These are phyloP conservation scores for Mucor piriformis DNA, from an alignment of 371 early-diverging fungal genomes.

Conservation along the genomic window DNA sequence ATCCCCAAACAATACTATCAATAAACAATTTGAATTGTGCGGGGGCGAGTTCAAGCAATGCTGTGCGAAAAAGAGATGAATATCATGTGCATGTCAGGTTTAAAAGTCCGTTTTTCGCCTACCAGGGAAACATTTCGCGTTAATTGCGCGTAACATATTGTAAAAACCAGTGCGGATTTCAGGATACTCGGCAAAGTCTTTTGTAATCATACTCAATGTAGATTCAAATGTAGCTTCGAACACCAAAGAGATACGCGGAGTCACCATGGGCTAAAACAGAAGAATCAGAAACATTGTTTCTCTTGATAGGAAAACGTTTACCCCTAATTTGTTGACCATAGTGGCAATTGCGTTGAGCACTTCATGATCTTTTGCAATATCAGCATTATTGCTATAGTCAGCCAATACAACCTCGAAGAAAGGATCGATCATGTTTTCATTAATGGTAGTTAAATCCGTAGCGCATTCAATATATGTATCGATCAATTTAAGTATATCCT, in stretches of 20 bases:
- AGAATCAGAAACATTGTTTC: neutral
- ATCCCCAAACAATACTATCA: constrained; percentile 96
- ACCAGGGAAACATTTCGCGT: constrained; percentile 84
- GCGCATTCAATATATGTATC: constrained; percentile 86
- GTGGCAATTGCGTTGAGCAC: constrained; percentile 89
- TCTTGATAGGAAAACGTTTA: constrained; percentile 38
- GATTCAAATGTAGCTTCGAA: constrained; percentile 94
- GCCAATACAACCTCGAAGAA: constrained; percentile 89
- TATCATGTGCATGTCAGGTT: neutral
- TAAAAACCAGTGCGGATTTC: constrained; percentile 96
- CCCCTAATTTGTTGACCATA: constrained; percentile 77
- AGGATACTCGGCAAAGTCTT: constrained; percentile 95
- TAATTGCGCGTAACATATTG: constrained; percentile 86
- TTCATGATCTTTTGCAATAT: constrained; percentile 91
- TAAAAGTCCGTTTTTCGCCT: neutral
- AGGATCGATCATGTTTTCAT: constrained; percentile 83
- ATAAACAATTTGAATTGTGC: constrained; percentile 87
- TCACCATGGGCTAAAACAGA: constrained; percentile 63
- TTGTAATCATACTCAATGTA: constrained; percentile 97
- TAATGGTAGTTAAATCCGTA: constrained; percentile 76
- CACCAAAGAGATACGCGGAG: constrained; percentile 79
- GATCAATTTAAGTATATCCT: constrained; percentile 88
- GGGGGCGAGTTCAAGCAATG: constrained; percentile 79
- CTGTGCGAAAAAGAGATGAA: neutral
- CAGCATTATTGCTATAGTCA: constrained; percentile 87